phyloP scores from a whole-genome alignment of 306 rosid species.

The Urtica urens region DNA sequence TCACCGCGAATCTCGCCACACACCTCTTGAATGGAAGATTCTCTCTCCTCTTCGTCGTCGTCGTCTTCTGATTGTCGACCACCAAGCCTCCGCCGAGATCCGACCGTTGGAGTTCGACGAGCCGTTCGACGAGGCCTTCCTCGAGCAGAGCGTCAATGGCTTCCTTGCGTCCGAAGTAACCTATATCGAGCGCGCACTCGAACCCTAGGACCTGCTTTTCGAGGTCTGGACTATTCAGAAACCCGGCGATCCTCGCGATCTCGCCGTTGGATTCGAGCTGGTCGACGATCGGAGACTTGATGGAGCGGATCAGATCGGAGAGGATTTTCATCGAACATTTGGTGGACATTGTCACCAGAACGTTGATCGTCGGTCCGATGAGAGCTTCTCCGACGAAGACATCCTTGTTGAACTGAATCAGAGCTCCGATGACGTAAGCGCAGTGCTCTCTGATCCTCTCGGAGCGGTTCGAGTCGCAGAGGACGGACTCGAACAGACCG shows the following conservation, averaged over 20 bases:
- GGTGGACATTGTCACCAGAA: constrained; percentile 40
- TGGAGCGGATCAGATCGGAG: constrained; percentile 38
- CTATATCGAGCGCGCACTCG: constrained; percentile 67
- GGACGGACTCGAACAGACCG: constrained; percentile 30
- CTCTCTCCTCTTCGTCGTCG: constrained; percentile 24
- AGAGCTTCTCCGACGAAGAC: constrained; percentile 76
- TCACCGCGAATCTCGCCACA: constrained; percentile 77
- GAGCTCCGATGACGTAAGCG: constrained; percentile 29
- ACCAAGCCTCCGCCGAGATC: constrained; percentile 36
- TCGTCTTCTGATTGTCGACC: not conserved
- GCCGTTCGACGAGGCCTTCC: constrained; percentile 53
- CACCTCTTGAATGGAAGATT: constrained; percentile 59
- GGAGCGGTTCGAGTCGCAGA: constrained; percentile 29
- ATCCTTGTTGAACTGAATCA: constrained; percentile 74
- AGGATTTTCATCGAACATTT: constrained; percentile 36
- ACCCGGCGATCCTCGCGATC: constrained; percentile 37
- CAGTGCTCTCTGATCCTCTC: constrained; percentile 39
- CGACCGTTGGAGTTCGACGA: constrained; percentile 60
- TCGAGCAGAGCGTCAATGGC: constrained; percentile 70
- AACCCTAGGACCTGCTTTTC: constrained; percentile 31
- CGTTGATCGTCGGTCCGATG: constrained; percentile 44
- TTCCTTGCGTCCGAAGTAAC: constrained; percentile 82
- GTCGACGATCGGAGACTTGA: constrained; percentile 78
- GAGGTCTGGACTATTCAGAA: constrained; percentile 26
- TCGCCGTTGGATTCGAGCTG: constrained; percentile 59